These are phyloP conservation scores for Pleurotus ostreatus DNA, from an alignment of 768 basidiomycete genomes.

Conservation along the genomic window DNA sequence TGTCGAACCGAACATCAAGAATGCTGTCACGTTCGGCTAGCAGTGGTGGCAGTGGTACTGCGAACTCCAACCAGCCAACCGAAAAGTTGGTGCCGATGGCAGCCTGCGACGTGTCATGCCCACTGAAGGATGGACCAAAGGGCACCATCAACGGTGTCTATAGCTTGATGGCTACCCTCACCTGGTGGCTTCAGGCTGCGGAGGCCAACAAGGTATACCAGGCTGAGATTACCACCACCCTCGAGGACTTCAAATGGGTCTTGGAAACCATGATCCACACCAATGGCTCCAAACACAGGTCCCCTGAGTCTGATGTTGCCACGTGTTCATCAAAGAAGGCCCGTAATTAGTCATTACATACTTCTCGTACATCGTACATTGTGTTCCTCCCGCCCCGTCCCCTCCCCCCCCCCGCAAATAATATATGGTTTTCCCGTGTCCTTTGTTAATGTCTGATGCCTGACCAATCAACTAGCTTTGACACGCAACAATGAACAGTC, in stretches of 20 bases:
- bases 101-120: neutral
- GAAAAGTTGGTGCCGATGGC: neutral
- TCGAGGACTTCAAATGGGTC: neutral
- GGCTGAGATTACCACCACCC: neutral
- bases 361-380: no score
- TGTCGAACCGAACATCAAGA: no score
- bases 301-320: neutral
- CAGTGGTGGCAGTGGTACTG: neutral
- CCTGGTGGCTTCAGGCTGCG: neutral
- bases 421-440: no score
- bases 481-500: no score
- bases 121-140: neutral
- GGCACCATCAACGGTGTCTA: neutral
- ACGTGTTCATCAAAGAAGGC: no score
- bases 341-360: no score
- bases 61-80: neutral
- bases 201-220: neutral
- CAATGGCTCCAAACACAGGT: neutral
- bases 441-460: no score
- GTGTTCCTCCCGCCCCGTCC: no score
- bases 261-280: neutral
- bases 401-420: no score
- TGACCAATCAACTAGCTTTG: no score
- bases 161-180: neutral
- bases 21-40: neutral